These are phyloP conservation scores for Crithidia fasciculata DNA, from an alignment of 208 protist genomes.

Conservation along the genomic window DNA sequence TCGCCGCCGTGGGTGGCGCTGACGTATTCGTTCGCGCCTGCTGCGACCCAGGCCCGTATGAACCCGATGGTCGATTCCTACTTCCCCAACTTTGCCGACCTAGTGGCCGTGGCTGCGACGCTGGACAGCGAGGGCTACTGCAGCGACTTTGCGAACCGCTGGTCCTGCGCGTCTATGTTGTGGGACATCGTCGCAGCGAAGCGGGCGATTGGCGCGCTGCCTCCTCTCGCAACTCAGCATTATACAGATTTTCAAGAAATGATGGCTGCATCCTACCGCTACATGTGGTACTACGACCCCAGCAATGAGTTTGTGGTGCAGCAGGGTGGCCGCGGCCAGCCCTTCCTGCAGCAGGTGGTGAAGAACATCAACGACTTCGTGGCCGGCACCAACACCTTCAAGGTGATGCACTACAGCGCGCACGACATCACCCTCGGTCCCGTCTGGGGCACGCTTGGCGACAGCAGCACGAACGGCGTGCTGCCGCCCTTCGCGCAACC, in stretches of 20 bases:
- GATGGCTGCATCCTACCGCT: conserved; percentile 4
- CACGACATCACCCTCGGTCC: conserved; percentile 42
- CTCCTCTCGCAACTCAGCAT: conserved; percentile 13
- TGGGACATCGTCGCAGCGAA: conserved; percentile 50
- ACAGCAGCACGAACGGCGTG: conserved; percentile 23
- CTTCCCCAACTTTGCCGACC: conserved; percentile 26
- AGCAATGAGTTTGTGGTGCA: conserved; percentile 25
- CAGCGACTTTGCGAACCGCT: conserved; percentile 25
- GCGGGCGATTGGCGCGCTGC: conserved; percentile 9
- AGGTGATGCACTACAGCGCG: conserved; percentile 58
- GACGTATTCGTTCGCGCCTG: conserved; percentile 14
- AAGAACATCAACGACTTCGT: conserved; percentile 37
- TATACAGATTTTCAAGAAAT: conserved; percentile 38
- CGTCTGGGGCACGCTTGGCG: conserved; percentile 41
- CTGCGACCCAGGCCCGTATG: conserved; percentile 10
- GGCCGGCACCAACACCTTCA: conserved; percentile 33
- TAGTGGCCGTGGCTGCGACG: conserved; percentile 30
- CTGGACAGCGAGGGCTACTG: conserved; percentile 40
- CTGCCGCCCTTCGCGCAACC: conserved; percentile 49
- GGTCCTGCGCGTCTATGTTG: conserved; percentile 33
- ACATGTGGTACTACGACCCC: conserved; percentile 35
- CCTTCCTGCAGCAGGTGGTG: conserved; percentile 45
- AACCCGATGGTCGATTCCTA: conserved; percentile 28
- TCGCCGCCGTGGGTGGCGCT: conserved; percentile 30
- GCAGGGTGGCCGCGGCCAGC: conserved; percentile 49